phyloP scores from a whole-genome alignment of 1,139 yeast genomes.

The Taphrina confusa region DNA sequence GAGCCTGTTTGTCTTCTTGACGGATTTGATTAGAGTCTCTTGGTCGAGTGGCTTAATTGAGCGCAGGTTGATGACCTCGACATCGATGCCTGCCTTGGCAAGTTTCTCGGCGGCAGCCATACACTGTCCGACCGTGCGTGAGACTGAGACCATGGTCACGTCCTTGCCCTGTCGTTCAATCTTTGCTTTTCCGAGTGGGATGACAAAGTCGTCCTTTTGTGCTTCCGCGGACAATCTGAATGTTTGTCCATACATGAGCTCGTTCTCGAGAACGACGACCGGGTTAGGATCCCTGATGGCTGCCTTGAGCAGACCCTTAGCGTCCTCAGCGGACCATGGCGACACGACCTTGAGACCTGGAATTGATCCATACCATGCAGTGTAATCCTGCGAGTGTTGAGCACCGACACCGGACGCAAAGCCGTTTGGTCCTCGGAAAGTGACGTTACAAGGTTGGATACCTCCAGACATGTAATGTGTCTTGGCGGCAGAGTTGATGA shows the following conservation, averaged over 20 bases:
- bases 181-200: conserved; percentile 96
- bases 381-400: conserved; percentile 96
- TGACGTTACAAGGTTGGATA: conserved; percentile 92
- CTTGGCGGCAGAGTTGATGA: conserved; percentile 97
- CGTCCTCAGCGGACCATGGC: conserved; percentile 94
- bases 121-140: conserved; percentile 84
- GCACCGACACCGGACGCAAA: conserved; percentile 99
- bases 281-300: conserved; percentile 99
- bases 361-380: conserved; percentile 97
- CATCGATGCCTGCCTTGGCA: conserved; percentile 81
- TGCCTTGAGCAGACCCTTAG: conserved; percentile 92
- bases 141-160: conserved; percentile 83
- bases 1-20: conserved; percentile 95
- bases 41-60: conserved; percentile 95
- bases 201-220: conserved; percentile 77
- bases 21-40: conserved; percentile 78
- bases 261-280: conserved; percentile 92
- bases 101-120: conserved; percentile 86
- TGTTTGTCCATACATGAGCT: conserved; percentile 86
- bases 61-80: conserved; percentile 94
- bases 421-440: conserved; percentile 99
- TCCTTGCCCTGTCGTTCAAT: conserved; percentile 91
- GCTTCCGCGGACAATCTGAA: conserved; percentile 90
- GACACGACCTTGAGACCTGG: conserved; percentile 97
- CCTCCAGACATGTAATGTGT: conserved; percentile 99